Conservation (phyloP, 352 stramenopile genomes). For the Elongisporangium anandrum region DNA sequence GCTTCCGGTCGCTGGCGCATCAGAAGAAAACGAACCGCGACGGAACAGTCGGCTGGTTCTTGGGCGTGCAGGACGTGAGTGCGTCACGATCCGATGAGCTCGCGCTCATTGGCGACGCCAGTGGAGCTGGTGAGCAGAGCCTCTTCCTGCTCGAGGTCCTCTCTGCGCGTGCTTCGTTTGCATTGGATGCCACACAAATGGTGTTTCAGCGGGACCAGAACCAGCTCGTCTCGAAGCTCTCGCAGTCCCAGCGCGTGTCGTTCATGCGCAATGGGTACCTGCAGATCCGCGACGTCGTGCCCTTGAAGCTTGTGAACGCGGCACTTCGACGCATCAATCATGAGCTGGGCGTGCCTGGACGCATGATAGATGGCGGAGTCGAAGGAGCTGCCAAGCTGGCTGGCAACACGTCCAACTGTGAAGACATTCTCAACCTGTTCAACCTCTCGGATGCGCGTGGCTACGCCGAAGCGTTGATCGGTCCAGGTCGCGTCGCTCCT, state of each 20-base stretch:
- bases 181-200: conserved; percentile 30
- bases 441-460: conserved; percentile 36
- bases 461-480: conserved; percentile 66
- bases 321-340: conserved; percentile 70
- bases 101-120: conserved; percentile 48
- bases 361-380: conserved; percentile 71
- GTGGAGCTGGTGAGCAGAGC: conserved; percentile 24
- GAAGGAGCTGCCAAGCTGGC: conserved; percentile 66
- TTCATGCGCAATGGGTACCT: conserved; percentile 79
- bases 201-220: conserved; percentile 17
- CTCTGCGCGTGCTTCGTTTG: conserved; percentile 41
- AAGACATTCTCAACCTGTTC: conserved; percentile 58
- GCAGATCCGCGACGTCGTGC: conserved; percentile 55
- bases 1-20: conserved; percentile 55
- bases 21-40: conserved; percentile 65
- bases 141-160: conserved; percentile 47
- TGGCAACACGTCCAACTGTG: conserved; percentile 66
- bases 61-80: conserved; percentile 22
- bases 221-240: conserved; percentile 26
- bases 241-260: conserved; percentile 47
- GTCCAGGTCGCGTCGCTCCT: conserved; percentile 30
- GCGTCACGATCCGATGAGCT: conserved; percentile 6
- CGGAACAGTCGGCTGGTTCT: conserved; percentile 46
- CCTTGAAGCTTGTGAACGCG: conserved; percentile 46
- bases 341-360: conserved; percentile 59